phyloP scores from a whole-genome alignment of 345 rosid genomes.

The Brassica incana region DNA sequence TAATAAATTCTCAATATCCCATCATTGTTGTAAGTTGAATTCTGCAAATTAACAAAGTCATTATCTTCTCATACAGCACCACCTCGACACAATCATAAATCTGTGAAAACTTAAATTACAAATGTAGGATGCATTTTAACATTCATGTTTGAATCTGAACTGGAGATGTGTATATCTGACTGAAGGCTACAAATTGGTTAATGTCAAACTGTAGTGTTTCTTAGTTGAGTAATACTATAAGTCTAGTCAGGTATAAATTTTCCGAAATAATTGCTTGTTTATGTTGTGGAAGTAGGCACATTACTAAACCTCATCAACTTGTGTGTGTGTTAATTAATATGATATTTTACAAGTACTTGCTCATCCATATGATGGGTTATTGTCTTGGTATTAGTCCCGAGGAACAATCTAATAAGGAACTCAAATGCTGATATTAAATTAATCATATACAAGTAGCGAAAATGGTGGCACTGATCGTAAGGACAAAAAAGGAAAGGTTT shows the following conservation, averaged over 20 bases:
- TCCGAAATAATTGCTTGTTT: not conserved
- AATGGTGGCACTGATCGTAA: slow-evolving; percentile 9
- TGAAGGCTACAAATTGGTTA: not conserved
- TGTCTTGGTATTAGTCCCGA: not conserved
- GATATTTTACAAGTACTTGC: not conserved
- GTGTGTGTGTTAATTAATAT: not conserved
- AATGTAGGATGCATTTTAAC: not conserved
- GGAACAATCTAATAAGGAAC: not conserved
- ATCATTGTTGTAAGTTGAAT: not conserved
- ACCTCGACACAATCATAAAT: not conserved
- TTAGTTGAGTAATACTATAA: not conserved
- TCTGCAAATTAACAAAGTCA: not conserved
- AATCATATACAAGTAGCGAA: not conserved
- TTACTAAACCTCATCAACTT: not conserved
- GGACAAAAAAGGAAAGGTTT: not conserved
- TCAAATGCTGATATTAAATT: not conserved
- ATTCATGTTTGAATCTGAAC: not conserved
- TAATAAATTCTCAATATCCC: not conserved
- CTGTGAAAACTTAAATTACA: not conserved
- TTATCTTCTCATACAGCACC: not conserved
- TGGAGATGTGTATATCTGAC: not conserved
- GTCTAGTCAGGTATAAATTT: not conserved
- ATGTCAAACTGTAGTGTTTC: not conserved
- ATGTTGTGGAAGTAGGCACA: not conserved
- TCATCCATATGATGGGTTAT: slow-evolving; percentile 4